Evolutionary conservation across 2,329 filamentous ascomycete species (phyloP).

Genomic region (Zasmidium citrigriseum): DNA sequence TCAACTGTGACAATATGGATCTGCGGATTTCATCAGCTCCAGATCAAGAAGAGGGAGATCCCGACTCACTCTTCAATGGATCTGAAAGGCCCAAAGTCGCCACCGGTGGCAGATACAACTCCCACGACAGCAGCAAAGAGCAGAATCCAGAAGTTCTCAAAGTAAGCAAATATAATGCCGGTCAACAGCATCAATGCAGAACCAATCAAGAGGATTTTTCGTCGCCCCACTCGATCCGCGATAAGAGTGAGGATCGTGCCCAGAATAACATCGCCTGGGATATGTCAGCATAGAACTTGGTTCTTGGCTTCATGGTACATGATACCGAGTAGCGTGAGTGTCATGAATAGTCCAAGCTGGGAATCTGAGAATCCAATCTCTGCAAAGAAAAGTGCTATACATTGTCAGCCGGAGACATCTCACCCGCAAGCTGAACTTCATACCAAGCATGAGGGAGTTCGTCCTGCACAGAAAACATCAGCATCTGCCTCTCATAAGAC

Average conservation of each 20-base stretch:
- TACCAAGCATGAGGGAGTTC: conserved; percentile 32
- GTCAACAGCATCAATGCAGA: conserved; percentile 35
- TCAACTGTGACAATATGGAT: conserved; percentile 63
- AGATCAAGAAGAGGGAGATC: neutral
- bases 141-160: conserved; percentile 37
- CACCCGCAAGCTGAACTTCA: neutral
- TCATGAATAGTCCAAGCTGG: conserved; percentile 38
- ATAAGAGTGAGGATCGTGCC: conserved; percentile 35
- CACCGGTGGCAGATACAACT: conserved; percentile 46
- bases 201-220: conserved; percentile 33
- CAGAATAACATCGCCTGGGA: conserved; percentile 34
- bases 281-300: conserved; percentile 7
- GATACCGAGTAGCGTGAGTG: conserved; percentile 22
- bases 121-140: conserved; percentile 36
- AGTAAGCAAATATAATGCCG: conserved; percentile 32
- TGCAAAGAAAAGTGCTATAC: conserved; percentile 35
- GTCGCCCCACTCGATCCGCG: conserved; percentile 35
- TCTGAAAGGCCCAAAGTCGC: conserved; percentile 68
- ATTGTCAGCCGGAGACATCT: neutral
- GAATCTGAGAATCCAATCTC: conserved; percentile 35
- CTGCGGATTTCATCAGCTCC: conserved; percentile 8
- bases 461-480: conserved; percentile 15
- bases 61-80: conserved; percentile 59
- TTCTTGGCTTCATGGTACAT: neutral
- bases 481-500: no score